Evolutionary conservation across 2,329 filamentous ascomycete genomes (phyloP).

Genomic region (Aquanectria penicillioides): DNA sequence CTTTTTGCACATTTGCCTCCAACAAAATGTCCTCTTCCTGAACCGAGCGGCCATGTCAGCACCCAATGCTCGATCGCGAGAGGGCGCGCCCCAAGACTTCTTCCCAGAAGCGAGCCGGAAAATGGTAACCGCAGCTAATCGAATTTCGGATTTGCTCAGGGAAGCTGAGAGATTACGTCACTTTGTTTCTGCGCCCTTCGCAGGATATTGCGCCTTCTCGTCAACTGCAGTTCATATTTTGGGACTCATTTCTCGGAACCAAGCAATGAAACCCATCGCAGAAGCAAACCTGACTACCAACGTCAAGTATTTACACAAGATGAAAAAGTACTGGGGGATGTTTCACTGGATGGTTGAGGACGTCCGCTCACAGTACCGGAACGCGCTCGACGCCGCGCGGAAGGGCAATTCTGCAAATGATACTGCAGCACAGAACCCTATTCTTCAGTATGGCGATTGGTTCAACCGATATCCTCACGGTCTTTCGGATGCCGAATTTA

Average conservation of each 20-base stretch:
- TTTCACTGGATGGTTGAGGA: slow-evolving; percentile 97
- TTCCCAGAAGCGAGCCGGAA: slow-evolving; percentile 78
- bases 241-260: slow-evolving; percentile 88
- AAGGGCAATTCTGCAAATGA: slow-evolving; percentile 67
- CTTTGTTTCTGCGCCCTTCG: slow-evolving; percentile 88
- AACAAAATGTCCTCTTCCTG: slow-evolving; percentile 91
- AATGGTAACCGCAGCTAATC: slow-evolving; percentile 84
- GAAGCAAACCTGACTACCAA: slow-evolving; percentile 89
- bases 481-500: slow-evolving; percentile 84
- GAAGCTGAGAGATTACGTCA: slow-evolving; percentile 76
- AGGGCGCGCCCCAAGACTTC: slow-evolving; percentile 81
- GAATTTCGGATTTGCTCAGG: slow-evolving; percentile 84
- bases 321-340: slow-evolving; percentile 99
- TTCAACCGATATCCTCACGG: slow-evolving; percentile 95
- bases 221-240: slow-evolving; percentile 95
- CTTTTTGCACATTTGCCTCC: slow-evolving; percentile 88
- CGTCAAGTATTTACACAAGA: slow-evolving; percentile 88
- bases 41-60: slow-evolving; percentile 85
- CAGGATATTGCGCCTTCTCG: slow-evolving; percentile 93
- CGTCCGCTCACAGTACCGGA: slow-evolving; percentile 86
- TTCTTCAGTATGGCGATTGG: slow-evolving; percentile 98
- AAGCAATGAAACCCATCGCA: slow-evolving; percentile 76
- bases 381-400: slow-evolving; percentile 82
- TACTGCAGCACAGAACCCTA: slow-evolving; percentile 63
- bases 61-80: slow-evolving; percentile 65